A percentile compares a stretch with the other conserved stretches of the same genome.
Conservation (phyloP, 192 early-diverging fungal genomes). For the Rhizophagus clarus region DNA sequence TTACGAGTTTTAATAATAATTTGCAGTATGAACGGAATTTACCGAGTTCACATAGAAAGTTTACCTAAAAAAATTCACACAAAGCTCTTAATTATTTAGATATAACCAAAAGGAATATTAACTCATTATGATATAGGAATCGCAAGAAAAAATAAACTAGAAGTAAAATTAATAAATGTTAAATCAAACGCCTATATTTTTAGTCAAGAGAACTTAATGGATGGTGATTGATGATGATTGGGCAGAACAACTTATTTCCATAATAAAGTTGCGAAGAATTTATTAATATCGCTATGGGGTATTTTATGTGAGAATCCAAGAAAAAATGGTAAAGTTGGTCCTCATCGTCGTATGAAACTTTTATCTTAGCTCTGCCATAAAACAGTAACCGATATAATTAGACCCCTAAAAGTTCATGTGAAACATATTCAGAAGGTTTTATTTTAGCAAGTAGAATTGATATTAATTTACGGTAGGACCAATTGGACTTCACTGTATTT, state of each 20-base stretch:
- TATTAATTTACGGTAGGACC: neutral
- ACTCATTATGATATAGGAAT: constrained; percentile 17
- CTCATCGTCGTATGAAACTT: neutral
- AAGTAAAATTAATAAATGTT: neutral
- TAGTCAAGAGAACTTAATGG: neutral
- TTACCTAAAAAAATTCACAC: neutral
- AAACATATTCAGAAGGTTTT: constrained; percentile 25
- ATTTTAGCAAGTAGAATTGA: neutral
- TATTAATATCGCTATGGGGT: constrained; percentile 12
- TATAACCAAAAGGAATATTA: constrained; percentile 12
- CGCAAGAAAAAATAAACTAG: neutral
- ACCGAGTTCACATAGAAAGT: neutral
- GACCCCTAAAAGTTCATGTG: constrained; percentile 21
- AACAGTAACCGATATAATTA: constrained; percentile 7
- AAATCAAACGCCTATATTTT: neutral
- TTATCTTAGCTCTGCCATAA: neutral
- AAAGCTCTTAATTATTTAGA: neutral
- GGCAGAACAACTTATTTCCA: neutral
- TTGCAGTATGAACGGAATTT: constrained; percentile 13
- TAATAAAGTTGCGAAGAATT: constrained; percentile 8
- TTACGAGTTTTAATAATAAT: neutral
- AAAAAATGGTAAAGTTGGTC: neutral
- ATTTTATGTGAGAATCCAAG: neutral
- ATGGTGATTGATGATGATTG: neutral
- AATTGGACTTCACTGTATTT: no score